Evolutionary conservation across 768 basidiomycete genomes (phyloP), one percentile per base, ranked within the genome.

Genomic region (Omphalotus guepiniiformis): DNA sequence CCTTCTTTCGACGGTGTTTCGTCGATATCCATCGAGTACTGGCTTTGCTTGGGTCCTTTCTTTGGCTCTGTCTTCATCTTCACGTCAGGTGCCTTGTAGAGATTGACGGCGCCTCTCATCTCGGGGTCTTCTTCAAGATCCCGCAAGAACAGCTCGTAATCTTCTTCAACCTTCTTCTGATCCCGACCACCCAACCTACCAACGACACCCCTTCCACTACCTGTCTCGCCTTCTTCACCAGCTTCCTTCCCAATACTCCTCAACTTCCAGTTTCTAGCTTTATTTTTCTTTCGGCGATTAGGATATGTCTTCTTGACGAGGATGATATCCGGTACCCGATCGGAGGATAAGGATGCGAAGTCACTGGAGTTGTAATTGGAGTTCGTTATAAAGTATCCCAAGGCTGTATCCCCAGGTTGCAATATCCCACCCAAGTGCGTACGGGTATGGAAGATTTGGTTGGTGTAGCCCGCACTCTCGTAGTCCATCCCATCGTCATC

Each of bases 291-390:
- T 49, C 94, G 68, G 27, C 93, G 72, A 66, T 92, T 89, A 40
- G 93, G 95, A 67, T 97, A 98, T 39, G 90, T 78, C 75, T 99
- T 98, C 73, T 90, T 89, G 51, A 96, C 86, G 13, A 99, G 80
- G 27, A 99, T 80, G 53, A 96, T 82, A 58, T 98, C 93, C 2
- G 95, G 96, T 45, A 95, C 74, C 30, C 86, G 79, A 16, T 76
- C 74, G 21, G 70, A 51, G 2, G 78, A 74, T 19, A 96, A 72
- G 23, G 74, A 66, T 4, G 90, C 81, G 59, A 85, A 98, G 47
- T 83, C 83, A 49, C 88, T 83, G 49, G 87, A 90, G 74, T 98
- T 99, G 76, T 85, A 96, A 71, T 99, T 99, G 51, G 85, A 71
- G 50, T 88, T 83, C 7, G 85, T 84, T 50, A 98, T 77, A 65